Percentiles rank a stretch among this genome's conserved stretches.
phyloP scores from a whole-genome alignment of 2,329 filamentous ascomycete genomes.

The Allantophomopsis lycopodina region DNA sequence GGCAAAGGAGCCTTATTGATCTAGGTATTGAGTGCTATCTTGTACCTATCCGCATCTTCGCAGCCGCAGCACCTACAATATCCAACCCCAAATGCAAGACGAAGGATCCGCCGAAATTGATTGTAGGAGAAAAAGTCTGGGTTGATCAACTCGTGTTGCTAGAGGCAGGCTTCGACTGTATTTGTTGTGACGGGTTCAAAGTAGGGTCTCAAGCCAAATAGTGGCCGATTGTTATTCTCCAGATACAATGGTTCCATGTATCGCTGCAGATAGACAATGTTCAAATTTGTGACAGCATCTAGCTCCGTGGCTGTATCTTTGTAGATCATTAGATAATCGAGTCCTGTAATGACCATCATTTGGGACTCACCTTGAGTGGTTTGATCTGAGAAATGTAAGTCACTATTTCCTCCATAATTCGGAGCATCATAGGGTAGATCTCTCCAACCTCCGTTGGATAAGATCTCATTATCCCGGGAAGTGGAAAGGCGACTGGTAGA shows the following conservation, averaged over 20 bases:
- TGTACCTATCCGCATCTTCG: neutral
- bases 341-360: neutral
- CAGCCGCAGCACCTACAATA: neutral
- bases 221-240: too few relatives aligned
- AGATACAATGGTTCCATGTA: too few relatives aligned
- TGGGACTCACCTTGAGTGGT: too few relatives aligned
- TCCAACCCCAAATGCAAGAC: neutral
- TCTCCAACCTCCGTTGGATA: too few relatives aligned
- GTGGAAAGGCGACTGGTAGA: too few relatives aligned
- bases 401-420: too few relatives aligned
- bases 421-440: too few relatives aligned
- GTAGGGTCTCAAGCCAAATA: neutral
- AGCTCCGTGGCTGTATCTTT: neutral
- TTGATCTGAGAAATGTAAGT: too few relatives aligned
- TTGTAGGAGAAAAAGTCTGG: neutral
- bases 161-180: neutral
- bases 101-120: neutral
- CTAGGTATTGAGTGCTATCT: neutral
- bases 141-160: neutral
- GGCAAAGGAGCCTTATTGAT: neutral
- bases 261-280: too few relatives aligned
- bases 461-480: too few relatives aligned
- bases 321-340: neutral
- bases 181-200: slow-evolving; percentile 1
- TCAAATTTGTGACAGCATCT: neutral